A percentile compares a stretch with the other conserved stretches of the same genome.
Evolutionary conservation across 768 basidiomycete species (phyloP).

Genomic region (Lactifluus volemus): DNA sequence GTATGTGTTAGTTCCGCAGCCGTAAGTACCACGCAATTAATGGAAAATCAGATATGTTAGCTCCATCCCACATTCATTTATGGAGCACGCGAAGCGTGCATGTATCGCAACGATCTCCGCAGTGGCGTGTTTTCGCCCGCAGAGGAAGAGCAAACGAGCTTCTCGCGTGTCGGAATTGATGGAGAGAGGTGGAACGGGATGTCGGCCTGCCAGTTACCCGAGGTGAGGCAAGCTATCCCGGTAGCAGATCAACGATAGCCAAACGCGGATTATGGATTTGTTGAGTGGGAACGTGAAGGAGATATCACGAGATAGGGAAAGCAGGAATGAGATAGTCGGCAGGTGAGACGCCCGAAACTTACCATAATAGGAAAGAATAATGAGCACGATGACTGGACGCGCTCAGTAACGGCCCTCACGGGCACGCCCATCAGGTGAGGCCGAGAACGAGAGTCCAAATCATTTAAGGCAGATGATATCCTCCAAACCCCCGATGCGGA

Average conservation of each 20-base stretch:
- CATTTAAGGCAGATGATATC: background rate
- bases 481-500: background rate
- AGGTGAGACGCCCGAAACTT: constrained; percentile 6
- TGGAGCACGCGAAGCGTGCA: background rate
- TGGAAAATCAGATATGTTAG: constrained; percentile 3
- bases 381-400: constrained; percentile 5
- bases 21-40: background rate
- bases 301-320: background rate
- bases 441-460: background rate
- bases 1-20: background rate
- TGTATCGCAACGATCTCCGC: constrained; percentile 5
- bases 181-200: constrained; percentile 5
- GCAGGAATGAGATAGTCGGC: constrained; percentile 1
- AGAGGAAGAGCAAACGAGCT: background rate
- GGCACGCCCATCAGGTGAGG: constrained; percentile 17
- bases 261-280: background rate
- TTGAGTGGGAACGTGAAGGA: background rate
- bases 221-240: background rate
- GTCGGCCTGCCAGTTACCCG: background rate
- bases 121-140: background rate
- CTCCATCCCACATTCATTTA: constrained; percentile 10
- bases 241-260: constrained; percentile 1
- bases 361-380: background rate
- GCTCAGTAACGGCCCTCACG: background rate
- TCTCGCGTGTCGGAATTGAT: constrained; percentile 9